Evolutionary conservation across 768 basidiomycete species (phyloP), one percentile per base, ranked within the genome.

Genomic region (Trametes elegans): DNA sequence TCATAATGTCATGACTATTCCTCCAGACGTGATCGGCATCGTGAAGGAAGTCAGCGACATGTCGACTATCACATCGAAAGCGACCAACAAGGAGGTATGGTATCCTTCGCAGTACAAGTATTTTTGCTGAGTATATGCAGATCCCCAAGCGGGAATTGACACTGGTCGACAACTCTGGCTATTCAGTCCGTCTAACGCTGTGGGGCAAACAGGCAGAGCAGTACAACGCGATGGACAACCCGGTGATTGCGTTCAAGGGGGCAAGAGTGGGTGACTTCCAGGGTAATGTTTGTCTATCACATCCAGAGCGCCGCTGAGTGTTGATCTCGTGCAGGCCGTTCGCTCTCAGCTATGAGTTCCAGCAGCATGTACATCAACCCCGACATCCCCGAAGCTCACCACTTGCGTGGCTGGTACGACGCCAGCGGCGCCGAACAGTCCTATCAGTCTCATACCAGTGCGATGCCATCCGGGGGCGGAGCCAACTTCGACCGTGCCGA

Each of bases 191-290:
- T 29, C 68, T 98, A 60, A 99, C 96, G 3, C 75, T 98, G 27
- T 99, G 96, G 97, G 97, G 96, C 21, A 93, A 89, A 69, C 89
- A 92, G 68, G 96, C 96, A 0, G 93, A 98, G 68, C 79, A 80
- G 35, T 98, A 84, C 68, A 68, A 71, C n/a, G 72, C 77, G 5
- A 74, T 78, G 10, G 76, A 77, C 44, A 67, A 78, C 45, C 83
- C 91, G 8, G 85, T 98, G 27, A 79, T 95, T 60, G 96, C 96
- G 4, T 91, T 95, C 80, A 97, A 95, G 72, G 88, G 91, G 21
- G 91, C 93, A 60, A 92, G 88, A 69, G 90, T 98, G 35, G 87
- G 92, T 24, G 96, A 98, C 60, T 99, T 88, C 69, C 86, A 87
- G 64, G 93, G 93, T 83, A 62, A 45, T 24, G 29, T 46, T 9